Conservation (phyloP, 805 yeast species). For the Sugiyamaella smithiae region DNA sequence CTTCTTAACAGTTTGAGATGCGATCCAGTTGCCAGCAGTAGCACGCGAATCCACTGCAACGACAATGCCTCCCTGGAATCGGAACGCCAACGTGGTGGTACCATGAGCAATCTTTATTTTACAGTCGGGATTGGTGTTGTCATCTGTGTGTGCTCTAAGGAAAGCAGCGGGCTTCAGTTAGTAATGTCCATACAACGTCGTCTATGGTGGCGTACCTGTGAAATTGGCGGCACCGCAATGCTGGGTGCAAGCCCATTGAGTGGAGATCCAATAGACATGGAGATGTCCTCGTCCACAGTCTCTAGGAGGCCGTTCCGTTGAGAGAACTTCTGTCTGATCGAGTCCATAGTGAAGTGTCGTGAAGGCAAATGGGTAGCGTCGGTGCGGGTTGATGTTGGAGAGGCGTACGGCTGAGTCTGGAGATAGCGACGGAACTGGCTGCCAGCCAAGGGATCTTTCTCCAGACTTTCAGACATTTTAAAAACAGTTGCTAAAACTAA, state of each 20-base stretch:
- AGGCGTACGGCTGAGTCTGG: constrained; percentile 1
- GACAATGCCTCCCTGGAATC: constrained; percentile 89
- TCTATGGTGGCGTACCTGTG: constrained; percentile 25
- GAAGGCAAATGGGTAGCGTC: too few species aligned
- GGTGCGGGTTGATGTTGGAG: too few species aligned
- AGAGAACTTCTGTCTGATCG: constrained; percentile 29
- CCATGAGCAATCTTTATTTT: constrained; percentile 97
- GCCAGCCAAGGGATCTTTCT: too few species aligned
- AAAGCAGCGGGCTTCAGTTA: constrained; percentile 74
- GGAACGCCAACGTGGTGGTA: constrained; percentile 95
- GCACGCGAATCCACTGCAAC: constrained; percentile 99
- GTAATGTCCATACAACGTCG: background rate
- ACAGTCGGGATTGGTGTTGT: constrained; percentile 87
- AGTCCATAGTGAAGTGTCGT: constrained; percentile 30
- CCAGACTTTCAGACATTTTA: too few species aligned
- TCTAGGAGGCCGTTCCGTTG: constrained; percentile 10
- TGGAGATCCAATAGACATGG: constrained; percentile 12
- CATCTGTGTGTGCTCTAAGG: constrained; percentile 97
- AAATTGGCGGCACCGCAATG: constrained; percentile 31
- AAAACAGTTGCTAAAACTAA: too few species aligned
- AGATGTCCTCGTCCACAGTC: constrained; percentile 14
- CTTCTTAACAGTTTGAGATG: constrained; percentile 95
- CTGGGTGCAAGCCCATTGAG: constrained; percentile 24
- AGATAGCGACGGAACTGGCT: too few species aligned
- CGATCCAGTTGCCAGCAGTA: constrained; percentile 96